These are phyloP conservation scores for Puccinia triticina DNA, from an alignment of 1,284 basidiomycete genomes.

Conservation along the genomic window DNA sequence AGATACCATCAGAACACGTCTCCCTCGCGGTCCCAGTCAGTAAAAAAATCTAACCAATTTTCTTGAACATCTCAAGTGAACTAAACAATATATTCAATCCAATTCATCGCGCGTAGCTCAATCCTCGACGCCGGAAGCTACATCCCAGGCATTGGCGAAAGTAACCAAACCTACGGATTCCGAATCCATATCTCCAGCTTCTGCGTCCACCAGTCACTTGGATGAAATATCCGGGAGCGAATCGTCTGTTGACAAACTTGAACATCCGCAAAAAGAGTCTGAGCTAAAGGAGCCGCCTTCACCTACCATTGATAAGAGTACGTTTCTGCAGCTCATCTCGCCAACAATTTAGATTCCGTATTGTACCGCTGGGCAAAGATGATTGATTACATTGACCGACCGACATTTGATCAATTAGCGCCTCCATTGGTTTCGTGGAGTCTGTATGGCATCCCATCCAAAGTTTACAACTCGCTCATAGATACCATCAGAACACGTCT, in stretches of 20 bases:
- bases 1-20: background rate
- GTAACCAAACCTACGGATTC: background rate
- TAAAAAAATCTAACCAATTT: background rate
- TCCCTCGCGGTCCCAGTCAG: background rate
- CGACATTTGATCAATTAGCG: background rate
- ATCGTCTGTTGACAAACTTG: background rate
- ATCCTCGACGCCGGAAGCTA: background rate
- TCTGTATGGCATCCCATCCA: background rate
- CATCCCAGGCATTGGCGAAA: background rate
- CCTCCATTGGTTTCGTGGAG: background rate
- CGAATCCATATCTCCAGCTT: background rate
- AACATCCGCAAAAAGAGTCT: background rate
- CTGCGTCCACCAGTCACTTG: background rate
- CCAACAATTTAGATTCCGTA: too few species aligned
- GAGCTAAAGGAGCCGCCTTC: background rate
- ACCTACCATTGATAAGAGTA: background rate
- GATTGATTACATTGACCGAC: background rate
- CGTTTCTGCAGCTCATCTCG: too few species aligned
- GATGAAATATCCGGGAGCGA: background rate
- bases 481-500: background rate
- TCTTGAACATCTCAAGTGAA: background rate
- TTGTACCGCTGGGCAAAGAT: background rate
- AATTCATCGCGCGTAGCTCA: background rate
- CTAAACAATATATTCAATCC: background rate
- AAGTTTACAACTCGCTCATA: background rate